Evolutionary conservation across 2,329 filamentous ascomycete genomes (phyloP).

Genomic region (Aspergillus sclerotialis): DNA sequence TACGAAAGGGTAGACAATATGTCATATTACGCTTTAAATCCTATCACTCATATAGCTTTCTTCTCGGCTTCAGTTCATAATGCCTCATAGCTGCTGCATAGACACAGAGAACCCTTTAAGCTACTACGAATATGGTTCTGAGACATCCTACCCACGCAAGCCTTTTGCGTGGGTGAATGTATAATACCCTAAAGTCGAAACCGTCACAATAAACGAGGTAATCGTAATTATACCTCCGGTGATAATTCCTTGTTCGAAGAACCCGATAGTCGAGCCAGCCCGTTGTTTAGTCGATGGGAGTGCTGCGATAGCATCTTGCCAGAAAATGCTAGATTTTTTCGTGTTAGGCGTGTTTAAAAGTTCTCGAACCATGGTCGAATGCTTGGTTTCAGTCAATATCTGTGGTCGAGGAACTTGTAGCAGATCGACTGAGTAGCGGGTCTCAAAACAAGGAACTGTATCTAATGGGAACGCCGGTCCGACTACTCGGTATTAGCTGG

Average conservation of each 20-base stretch:
- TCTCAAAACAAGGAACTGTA: constrained; percentile 32
- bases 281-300: constrained; percentile 23
- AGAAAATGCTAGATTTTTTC: constrained; percentile 12
- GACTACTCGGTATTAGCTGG: no score
- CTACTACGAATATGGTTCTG: no score
- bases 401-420: constrained; percentile 43
- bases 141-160: neutral
- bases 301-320: constrained; percentile 26
- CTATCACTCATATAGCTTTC: no score
- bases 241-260: constrained; percentile 45
- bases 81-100: no score
- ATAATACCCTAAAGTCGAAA: constrained; percentile 19
- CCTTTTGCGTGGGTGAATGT: constrained; percentile 13
- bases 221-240: constrained; percentile 18
- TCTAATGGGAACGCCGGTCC: constrained; percentile 18
- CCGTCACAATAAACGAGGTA: constrained; percentile 13
- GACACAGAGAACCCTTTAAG: no score
- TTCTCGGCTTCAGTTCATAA: no score
- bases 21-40: no score
- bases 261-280: constrained; percentile 32
- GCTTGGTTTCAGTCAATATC: constrained; percentile 22
- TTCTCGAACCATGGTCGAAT: constrained; percentile 6
- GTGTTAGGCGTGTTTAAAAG: constrained; percentile 12
- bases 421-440: constrained; percentile 37
- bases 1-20: no score